Conservation (phyloP, 768 basidiomycete species). For the Serendipita vermifera region DNA sequence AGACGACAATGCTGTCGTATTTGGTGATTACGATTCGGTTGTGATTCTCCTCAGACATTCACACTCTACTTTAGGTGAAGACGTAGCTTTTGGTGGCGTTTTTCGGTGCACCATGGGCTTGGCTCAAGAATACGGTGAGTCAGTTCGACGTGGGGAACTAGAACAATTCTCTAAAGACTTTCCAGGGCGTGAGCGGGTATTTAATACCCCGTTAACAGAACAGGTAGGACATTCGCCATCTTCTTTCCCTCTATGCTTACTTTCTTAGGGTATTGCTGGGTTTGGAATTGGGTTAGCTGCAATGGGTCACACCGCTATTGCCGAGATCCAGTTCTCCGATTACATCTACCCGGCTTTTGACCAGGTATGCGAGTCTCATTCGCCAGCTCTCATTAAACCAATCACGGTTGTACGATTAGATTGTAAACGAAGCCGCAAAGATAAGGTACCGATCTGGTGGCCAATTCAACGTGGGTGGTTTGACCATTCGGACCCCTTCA, state of each 20-base stretch:
- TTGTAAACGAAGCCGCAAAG: conserved; percentile 94
- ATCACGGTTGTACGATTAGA: conserved; percentile 29
- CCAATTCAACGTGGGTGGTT: conserved; percentile 62
- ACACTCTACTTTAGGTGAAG: conserved; percentile 31
- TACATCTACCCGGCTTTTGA: conserved; percentile 94
- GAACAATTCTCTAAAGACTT: conserved; percentile 3
- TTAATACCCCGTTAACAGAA: conserved; percentile 87
- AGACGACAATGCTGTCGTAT: conserved; percentile 78
- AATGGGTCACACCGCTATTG: conserved; percentile 91
- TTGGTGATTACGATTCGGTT: no score
- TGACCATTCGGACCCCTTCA: conserved; percentile 74
- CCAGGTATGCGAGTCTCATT: conserved; percentile 41
- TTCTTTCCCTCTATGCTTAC: conserved; percentile 17
- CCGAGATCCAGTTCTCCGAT: conserved; percentile 77
- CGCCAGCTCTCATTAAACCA: not conserved
- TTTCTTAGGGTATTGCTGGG: conserved; percentile 61
- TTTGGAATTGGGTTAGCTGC: conserved; percentile 85
- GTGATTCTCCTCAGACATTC: no score
- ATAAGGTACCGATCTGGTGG: conserved; percentile 83
- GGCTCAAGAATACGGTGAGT: conserved; percentile 53
- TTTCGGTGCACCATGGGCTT: conserved; percentile 85
- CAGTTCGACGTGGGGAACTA: conserved; percentile 18
- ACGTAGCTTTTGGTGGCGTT: conserved; percentile 88
- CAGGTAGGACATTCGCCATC: conserved; percentile 26
- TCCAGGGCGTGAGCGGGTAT: conserved; percentile 77